Evolutionary conservation across 805 yeast genomes (phyloP), one percentile per base, ranked within the genome.

Genomic region (Kluyveromyces siamensis): DNA sequence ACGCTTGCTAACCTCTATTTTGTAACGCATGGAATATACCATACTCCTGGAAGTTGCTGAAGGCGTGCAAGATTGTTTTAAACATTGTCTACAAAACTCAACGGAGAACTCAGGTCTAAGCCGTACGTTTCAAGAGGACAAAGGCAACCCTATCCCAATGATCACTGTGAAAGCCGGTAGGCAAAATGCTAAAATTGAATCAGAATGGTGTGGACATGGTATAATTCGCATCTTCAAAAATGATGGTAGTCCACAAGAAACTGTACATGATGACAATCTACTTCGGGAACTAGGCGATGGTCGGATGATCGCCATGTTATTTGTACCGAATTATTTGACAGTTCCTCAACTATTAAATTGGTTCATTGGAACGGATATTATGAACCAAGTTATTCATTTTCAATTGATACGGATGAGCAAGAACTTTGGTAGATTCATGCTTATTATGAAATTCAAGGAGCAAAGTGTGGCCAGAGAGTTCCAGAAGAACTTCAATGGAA

Each of bases 261-360:
- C 16, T 7, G 4, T 30, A 2, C 41, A 47, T 19, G 57, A 54
- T 2, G 47, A 47, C 10, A 59, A 56, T 16, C 47, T 55, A 21
- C 51, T 58, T 27, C 65, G 62, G 18, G 63, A 64, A 8, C 63
- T 67, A 3, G 80, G 80, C 0, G 84, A 81, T 59, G 80, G 76
- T 36, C 77, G 88, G 1, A 83, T 84, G 68, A 78, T 87, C 4
- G 81, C 91, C 1, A 84, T 88, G 17, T 65, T 88, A n/a, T 89
- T 95, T 0, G 82, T 89, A 0, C 97, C 97, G 0, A 80, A 85
- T 10, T 90, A 89, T 62, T 83, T 89, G 64, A 82, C 95, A 0
- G 86, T 91, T 0, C 83, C 88, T 21, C 96, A 89, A 57, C 62
- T 90, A 21, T 63, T 89, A 4, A 95, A 91, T 6, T 89, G 83